Conservation (phyloP, 805 yeast species). For the Candida cerambycidarum region DNA sequence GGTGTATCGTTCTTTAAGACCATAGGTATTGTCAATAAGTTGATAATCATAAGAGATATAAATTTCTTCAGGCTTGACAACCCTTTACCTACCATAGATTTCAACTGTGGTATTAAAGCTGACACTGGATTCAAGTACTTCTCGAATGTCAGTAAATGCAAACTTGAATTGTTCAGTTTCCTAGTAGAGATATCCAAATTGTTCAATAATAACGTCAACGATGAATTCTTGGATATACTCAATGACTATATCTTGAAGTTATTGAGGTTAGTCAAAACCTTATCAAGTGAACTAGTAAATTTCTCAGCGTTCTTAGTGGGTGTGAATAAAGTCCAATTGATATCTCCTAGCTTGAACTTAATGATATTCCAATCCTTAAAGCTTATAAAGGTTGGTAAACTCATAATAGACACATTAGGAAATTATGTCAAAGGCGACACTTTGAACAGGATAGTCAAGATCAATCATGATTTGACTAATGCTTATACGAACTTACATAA, state of each 20-base stretch:
- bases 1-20: constrained; percentile 16
- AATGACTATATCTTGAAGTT: constrained; percentile 42
- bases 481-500: constrained; percentile 27
- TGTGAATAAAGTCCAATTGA: constrained; percentile 12
- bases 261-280: constrained; percentile 36
- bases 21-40: constrained; percentile 13
- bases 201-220: constrained; percentile 15
- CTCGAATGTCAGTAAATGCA: constrained; percentile 29
- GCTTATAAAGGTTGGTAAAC: constrained; percentile 34
- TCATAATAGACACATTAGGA: constrained; percentile 29
- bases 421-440: constrained; percentile 24
- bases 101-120: constrained; percentile 3
- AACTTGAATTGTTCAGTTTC: constrained; percentile 36
- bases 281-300: constrained; percentile 26
- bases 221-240: constrained; percentile 21
- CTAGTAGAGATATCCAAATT: constrained; percentile 29
- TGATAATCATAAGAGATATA: constrained; percentile 17
- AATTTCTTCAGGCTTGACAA: constrained; percentile 1
- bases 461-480: constrained; percentile 38
- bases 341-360: constrained; percentile 33
- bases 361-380: constrained; percentile 32
- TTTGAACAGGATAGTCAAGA: constrained; percentile 29
- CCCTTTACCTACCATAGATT: constrained; percentile 16
- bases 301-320: constrained; percentile 30
- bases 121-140: constrained; percentile 19